Evolutionary conservation across 805 yeast species (phyloP), one percentile per base, ranked within the genome.

Genomic region (Ogataea nonfermentans): DNA sequence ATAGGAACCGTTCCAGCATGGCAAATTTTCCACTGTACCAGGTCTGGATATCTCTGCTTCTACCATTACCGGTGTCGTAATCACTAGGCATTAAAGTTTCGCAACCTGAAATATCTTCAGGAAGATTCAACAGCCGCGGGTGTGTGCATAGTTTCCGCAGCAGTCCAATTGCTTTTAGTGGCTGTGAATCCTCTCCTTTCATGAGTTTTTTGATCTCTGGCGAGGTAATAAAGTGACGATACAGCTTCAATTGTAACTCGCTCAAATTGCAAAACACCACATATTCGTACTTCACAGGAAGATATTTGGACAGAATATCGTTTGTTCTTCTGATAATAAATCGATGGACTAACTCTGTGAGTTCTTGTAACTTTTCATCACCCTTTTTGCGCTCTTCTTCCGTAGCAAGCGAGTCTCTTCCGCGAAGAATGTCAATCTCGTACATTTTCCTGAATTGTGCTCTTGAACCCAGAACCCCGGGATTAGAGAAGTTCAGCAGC

Each of bases 281-380:
- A 62, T 93, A 95, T 61, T 93, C 99, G 59, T 89, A 90, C 62
- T 93, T 93, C 47, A 95, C 87, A 0, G 99, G 99, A 44, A 93
- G 70, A 57, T 93, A 93, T 62, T 93, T 91, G 22, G 96, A 83
- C 40, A 93, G 68, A 52, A 93, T 86, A 61, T 93, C 99, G 65
- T 93, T 93, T 0, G 98, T 89, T 57, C 99, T 79, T 59, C 99
- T 75, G 44, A 93, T 93, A 59, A 93, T 93, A 60, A 91, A 91
- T 51, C 79, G 83, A 24, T 90, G 84, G 2, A 93, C 99, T 32
- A 89, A 58, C 22, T 70, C 76, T 0, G 91, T 79, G 33, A 93
- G 66, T 50, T 84, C 88, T 14, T 67, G 65, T 35, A 93, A 67
- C 56, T 84, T 89, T 20, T 55, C 59, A 43, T 83, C 86, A 15